Conservation (phyloP, 2,329 filamentous ascomycete species). For the Curvularia verruculosa region DNA sequence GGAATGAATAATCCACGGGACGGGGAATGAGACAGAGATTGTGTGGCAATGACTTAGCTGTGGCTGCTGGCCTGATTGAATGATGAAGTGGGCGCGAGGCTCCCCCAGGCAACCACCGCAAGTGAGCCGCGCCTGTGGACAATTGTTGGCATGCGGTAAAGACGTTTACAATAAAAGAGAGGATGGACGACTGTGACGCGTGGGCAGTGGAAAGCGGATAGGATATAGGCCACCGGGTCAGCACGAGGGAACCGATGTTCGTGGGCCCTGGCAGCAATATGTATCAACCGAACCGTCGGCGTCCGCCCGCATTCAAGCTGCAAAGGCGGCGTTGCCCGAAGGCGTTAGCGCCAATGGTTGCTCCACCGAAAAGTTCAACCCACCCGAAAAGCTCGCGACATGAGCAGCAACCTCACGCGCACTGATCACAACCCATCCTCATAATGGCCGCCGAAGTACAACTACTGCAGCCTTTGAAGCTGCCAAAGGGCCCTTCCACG, state of each 20-base stretch:
- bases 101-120: slow-evolving; percentile 28
- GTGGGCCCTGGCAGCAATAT: background rate
- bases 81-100: slow-evolving; percentile 32
- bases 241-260: background rate
- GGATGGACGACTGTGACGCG: background rate
- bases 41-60: slow-evolving; percentile 13
- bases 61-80: background rate
- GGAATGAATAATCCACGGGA: slow-evolving; percentile 16
- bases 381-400: slow-evolving; percentile 15
- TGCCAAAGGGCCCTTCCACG: slow-evolving; percentile 80
- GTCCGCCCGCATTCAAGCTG: slow-evolving; percentile 9
- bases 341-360: slow-evolving; percentile 18
- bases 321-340: slow-evolving; percentile 16
- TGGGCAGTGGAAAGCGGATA: background rate
- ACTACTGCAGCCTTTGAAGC: slow-evolving; percentile 79
- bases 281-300: slow-evolving; percentile 11
- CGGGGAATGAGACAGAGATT: slow-evolving; percentile 21
- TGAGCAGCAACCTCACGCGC: slow-evolving; percentile 21
- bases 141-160: background rate
- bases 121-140: slow-evolving; percentile 5
- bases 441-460: slow-evolving; percentile 85
- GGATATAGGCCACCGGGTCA: too few relatives aligned
- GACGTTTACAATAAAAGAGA: background rate
- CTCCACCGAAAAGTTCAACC: slow-evolving; percentile 34
- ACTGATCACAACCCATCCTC: slow-evolving; percentile 16